Conservation (phyloP, 2,329 filamentous ascomycete genomes). For the Exophiala sideris region DNA sequence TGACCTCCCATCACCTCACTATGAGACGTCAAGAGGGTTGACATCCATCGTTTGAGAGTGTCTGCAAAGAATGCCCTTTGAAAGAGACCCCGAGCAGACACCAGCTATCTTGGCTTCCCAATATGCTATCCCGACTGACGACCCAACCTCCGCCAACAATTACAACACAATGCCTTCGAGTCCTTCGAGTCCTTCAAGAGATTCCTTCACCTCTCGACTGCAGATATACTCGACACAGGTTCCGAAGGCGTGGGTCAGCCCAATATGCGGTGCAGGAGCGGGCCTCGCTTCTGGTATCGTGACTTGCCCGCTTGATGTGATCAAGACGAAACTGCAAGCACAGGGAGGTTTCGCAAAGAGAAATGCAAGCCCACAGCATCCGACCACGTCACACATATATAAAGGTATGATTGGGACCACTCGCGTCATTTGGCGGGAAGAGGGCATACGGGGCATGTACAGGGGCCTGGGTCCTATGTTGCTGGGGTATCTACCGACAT, state of each 20-base stretch:
- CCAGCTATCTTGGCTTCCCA: slow-evolving; percentile 24
- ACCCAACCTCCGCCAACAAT: slow-evolving; percentile 20
- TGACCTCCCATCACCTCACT: not conserved
- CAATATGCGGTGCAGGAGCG: slow-evolving; percentile 79
- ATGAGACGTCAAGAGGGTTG: slow-evolving; percentile 21
- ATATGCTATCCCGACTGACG: slow-evolving; percentile 30
- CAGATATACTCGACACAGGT: slow-evolving; percentile 46
- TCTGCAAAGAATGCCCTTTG: slow-evolving; percentile 26
- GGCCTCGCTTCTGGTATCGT: slow-evolving; percentile 92
- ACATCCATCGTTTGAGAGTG: slow-evolving; percentile 3
- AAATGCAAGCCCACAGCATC: slow-evolving; percentile 40
- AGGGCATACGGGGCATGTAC: slow-evolving; percentile 87
- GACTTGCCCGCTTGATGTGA: slow-evolving; percentile 95
- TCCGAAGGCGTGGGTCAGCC: slow-evolving; percentile 65
- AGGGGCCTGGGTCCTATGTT: slow-evolving; percentile 91
- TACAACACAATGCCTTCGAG: slow-evolving; percentile 31
- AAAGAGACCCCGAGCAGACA: slow-evolving; percentile 23
- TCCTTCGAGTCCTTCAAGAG: slow-evolving; percentile 26
- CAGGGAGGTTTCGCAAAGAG: slow-evolving; percentile 74
- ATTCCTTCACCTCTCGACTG: slow-evolving; percentile 35
- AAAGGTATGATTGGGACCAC: slow-evolving; percentile 84
- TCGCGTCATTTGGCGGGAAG: slow-evolving; percentile 77
- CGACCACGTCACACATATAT: slow-evolving; percentile 57
- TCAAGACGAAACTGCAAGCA: slow-evolving; percentile 96
- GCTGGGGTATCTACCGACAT: slow-evolving; percentile 91